phyloP scores from a whole-genome alignment of 345 rosid genomes.

The Lepidium africanum region DNA sequence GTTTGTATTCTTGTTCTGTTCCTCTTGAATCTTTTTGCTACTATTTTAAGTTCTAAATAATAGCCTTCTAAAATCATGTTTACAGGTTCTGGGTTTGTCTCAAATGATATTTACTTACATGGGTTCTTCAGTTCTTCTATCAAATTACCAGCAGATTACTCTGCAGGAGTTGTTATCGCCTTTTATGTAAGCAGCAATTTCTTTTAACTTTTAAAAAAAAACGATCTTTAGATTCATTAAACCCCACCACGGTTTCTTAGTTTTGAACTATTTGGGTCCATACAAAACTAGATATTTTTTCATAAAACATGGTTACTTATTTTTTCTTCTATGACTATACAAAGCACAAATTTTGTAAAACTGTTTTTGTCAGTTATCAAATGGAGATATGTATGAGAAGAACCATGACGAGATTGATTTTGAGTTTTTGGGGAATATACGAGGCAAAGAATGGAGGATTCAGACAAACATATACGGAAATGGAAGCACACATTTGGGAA shows the following conservation, averaged over 20 bases:
- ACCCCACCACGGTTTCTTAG: background rate
- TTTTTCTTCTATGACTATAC: background rate
- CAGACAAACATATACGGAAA: constrained; percentile 92
- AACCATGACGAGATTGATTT: constrained; percentile 98
- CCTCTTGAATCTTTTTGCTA: background rate
- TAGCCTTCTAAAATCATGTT: background rate
- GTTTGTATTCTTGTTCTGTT: constrained; percentile 25
- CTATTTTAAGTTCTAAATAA: background rate
- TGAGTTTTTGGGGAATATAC: constrained; percentile 95
- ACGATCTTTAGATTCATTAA: background rate
- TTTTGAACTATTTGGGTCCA: background rate
- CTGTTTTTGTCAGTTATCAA: constrained; percentile 57
- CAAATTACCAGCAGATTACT: constrained; percentile 87
- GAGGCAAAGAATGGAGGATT: constrained; percentile 98
- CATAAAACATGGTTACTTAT: background rate
- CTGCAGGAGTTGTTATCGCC: constrained; percentile 97
- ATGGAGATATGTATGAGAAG: constrained; percentile 83
- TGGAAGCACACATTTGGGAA: constrained; percentile 82
- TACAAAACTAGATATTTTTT: background rate
- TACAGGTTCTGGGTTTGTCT: constrained; percentile 96
- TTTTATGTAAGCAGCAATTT: constrained; percentile 63
- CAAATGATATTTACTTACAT: constrained; percentile 86
- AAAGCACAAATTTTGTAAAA: background rate
- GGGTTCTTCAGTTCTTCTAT: constrained; percentile 95
- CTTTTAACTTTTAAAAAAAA: background rate